Conservation (phyloP, 148 eudicot species). For the Camellia japonica region DNA sequence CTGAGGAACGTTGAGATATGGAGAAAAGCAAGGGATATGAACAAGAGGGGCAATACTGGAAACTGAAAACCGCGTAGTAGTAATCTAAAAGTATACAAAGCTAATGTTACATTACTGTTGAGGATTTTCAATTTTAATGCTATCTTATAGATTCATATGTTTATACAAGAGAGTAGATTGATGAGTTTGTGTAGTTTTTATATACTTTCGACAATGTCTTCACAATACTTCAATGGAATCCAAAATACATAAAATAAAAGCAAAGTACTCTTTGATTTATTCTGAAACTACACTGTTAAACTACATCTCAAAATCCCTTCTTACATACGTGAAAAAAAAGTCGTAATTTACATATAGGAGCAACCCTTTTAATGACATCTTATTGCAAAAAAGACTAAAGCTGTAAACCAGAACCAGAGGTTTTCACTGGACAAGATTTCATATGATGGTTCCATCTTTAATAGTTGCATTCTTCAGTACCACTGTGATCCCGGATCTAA, state of each 20-base stretch:
- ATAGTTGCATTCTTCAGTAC: slow-evolving; percentile 81
- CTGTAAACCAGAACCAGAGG: neutral
- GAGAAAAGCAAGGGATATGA: slow-evolving; percentile 15
- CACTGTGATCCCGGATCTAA: slow-evolving; percentile 79
- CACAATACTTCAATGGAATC: no score
- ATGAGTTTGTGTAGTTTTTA: neutral
- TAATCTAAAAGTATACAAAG: neutral
- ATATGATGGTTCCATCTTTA: slow-evolving; percentile 67
- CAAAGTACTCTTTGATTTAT: neutral
- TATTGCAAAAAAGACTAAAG: neutral
- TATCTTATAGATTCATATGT: neutral
- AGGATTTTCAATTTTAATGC: neutral
- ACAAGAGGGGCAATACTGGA: slow-evolving; percentile 3
- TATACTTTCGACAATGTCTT: neutral
- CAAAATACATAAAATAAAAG: neutral
- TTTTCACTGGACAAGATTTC: slow-evolving; percentile 1
- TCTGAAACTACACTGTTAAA: neutral
- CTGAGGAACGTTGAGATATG: slow-evolving; percentile 18
- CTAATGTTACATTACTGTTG: neutral
- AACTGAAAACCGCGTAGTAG: neutral
- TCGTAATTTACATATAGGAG: slow-evolving; percentile 1
- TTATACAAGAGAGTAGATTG: neutral
- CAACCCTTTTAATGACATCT: neutral
- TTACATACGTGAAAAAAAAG: neutral
- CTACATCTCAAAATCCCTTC: neutral